Conservation (phyloP, 805 yeast species). For the Cyberlindnera xishuangbannaensis region DNA sequence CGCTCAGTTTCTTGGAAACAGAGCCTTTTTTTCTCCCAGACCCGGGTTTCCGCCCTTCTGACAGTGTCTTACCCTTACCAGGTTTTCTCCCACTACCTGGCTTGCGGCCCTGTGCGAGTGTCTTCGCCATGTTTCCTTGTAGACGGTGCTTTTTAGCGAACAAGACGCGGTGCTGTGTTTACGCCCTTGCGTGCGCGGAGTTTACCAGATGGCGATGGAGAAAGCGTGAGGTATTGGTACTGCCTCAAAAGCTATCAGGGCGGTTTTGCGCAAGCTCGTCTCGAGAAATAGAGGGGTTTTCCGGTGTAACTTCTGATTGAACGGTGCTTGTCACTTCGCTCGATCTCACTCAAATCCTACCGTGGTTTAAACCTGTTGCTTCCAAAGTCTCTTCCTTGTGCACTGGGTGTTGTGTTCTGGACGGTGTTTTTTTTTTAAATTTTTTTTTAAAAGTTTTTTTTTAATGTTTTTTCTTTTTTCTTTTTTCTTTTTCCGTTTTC, state of each 20-base stretch:
- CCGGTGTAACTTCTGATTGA: too few species aligned
- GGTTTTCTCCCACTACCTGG: slow-evolving; percentile 26
- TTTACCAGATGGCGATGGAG: too few species aligned
- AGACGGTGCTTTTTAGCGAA: neutral
- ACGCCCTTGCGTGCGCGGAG: neutral
- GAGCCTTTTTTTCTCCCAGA: slow-evolving; percentile 26
- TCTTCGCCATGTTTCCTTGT: slow-evolving; percentile 22
- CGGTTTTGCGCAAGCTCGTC: too few species aligned
- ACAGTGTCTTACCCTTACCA: slow-evolving; percentile 25
- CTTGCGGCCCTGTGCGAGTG: slow-evolving; percentile 26
- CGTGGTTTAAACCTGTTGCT: neutral
- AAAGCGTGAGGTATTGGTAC: too few species aligned
- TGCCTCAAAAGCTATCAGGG: too few species aligned
- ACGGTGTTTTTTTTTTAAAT: neutral
- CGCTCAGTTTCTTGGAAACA: slow-evolving; percentile 20
- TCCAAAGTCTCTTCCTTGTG: neutral
- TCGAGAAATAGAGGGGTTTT: too few species aligned
- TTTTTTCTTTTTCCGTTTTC: neutral
- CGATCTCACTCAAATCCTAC: too few species aligned
- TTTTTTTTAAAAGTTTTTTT: neutral
- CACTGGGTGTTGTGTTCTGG: neutral
- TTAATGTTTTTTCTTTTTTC: neutral
- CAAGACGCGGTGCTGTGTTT: too few species aligned
- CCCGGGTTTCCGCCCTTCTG: slow-evolving; percentile 26
- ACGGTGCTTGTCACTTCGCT: too few species aligned